phyloP scores from a whole-genome alignment of 768 basidiomycete genomes.

The Dioszegia hungarica region DNA sequence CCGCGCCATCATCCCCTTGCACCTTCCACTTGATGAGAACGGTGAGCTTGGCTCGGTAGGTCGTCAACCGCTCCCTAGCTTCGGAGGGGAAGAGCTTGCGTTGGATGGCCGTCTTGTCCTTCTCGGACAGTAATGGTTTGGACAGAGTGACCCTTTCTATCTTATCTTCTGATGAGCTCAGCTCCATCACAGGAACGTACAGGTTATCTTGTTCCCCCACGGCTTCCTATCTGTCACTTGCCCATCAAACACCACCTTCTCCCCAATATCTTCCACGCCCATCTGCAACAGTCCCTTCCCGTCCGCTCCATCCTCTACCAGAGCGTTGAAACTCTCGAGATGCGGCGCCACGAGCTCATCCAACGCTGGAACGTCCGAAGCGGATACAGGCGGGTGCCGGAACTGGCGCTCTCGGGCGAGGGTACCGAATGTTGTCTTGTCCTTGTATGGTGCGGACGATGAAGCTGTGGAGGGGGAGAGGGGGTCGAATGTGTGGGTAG shows the following conservation, averaged over 20 bases:
- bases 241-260: conserved; percentile 89
- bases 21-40: conserved; percentile 81
- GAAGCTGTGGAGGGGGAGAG: conserved; percentile 21
- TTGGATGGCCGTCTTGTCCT: conserved; percentile 67
- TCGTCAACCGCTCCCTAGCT: conserved; percentile 87
- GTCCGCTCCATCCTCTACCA: conserved; percentile 88
- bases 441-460: conserved; percentile 17
- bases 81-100: conserved; percentile 81
- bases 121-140: conserved; percentile 80
- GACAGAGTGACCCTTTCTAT: conserved; percentile 80
- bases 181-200: conserved; percentile 14
- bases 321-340: conserved; percentile 90
- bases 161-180: conserved; percentile 63
- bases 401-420: conserved; percentile 73
- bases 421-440: conserved; percentile 61
- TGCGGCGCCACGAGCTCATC: conserved; percentile 92
- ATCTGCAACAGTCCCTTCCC: conserved; percentile 73
- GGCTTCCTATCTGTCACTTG: conserved; percentile 55
- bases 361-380: conserved; percentile 69
- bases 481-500: conserved; percentile 17
- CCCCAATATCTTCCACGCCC: conserved; percentile 75
- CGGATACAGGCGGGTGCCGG: conserved; percentile 64
- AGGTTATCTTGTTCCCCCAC: conserved; percentile 72
- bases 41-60: conserved; percentile 86
- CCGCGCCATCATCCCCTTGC: conserved; percentile 55